Evolutionary conservation across 1,139 yeast genomes (phyloP).

Genomic region (Geotrichum macrosporum): DNA sequence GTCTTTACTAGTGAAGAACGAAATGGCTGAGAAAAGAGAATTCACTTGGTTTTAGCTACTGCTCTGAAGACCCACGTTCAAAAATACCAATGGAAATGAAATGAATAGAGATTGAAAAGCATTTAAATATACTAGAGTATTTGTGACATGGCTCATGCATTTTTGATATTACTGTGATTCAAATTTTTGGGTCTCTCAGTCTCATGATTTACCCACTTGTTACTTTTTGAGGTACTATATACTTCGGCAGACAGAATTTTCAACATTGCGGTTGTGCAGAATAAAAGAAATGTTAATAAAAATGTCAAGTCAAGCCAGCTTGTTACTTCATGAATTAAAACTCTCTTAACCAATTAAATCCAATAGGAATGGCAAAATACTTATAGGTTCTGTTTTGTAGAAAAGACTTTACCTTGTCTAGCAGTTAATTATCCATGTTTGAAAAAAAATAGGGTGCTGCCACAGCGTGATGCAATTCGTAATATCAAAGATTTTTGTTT

Average conservation of each 20-base stretch:
- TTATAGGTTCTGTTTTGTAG: too few species aligned
- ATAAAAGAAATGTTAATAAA: slow-evolving; percentile 12
- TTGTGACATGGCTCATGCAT: not conserved
- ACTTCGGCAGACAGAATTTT: not conserved
- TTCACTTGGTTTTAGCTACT: slow-evolving; percentile 31
- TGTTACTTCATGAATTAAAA: slow-evolving; percentile 14
- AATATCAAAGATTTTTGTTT: slow-evolving; percentile 25
- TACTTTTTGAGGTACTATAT: slow-evolving; percentile 15
- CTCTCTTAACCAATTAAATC: too few species aligned
- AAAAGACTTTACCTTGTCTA: too few species aligned
- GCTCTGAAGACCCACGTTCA: slow-evolving; percentile 34
- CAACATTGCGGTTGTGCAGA: slow-evolving; percentile 1
- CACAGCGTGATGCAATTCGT: slow-evolving; percentile 30
- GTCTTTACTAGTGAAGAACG: slow-evolving; percentile 33
- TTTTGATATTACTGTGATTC: slow-evolving; percentile 2
- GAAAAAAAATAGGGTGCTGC: slow-evolving; percentile 32
- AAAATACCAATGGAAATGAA: slow-evolving; percentile 32
- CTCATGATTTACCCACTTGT: not conserved
- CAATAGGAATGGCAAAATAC: too few species aligned
- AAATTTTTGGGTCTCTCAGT: not conserved
- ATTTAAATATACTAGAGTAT: not conserved
- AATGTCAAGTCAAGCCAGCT: slow-evolving; percentile 13
- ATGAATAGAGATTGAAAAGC: slow-evolving; percentile 30
- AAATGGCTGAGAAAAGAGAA: slow-evolving; percentile 30
- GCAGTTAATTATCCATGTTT: too few species aligned